Conservation (phyloP, 768 basidiomycete species). For the Phaeotremella skinneri region DNA sequence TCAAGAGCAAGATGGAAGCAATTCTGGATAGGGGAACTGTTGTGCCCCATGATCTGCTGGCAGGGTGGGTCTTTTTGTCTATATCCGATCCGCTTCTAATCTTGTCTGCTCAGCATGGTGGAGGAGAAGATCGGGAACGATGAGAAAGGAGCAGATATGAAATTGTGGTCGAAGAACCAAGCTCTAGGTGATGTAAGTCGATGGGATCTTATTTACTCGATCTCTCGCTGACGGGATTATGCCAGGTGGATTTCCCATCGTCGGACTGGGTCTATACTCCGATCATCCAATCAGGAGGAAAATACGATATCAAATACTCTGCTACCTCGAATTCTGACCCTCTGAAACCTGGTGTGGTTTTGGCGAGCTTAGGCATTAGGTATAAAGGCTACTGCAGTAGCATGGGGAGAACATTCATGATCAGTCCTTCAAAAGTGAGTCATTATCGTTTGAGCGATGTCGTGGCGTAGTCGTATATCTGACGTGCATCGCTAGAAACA, state of each 20-base stretch:
- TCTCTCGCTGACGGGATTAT: constrained; percentile 7
- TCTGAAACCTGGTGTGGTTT: constrained; percentile 79
- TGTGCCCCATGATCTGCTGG: constrained; percentile 81
- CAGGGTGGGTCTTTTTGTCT: constrained; percentile 49
- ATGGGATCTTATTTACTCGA: neutral
- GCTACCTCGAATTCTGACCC: constrained; percentile 80
- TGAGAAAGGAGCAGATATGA: constrained; percentile 86
- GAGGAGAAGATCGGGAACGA: constrained; percentile 84
- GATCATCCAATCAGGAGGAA: constrained; percentile 89
- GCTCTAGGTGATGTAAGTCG: constrained; percentile 68
- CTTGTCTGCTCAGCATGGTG: constrained; percentile 58
- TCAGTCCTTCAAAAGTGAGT: constrained; percentile 79
- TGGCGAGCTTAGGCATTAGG: constrained; percentile 81
- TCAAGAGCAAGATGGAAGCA: constrained; percentile 79
- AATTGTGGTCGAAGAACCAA: constrained; percentile 74
- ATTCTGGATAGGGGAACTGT: constrained; percentile 90
- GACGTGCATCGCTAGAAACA: constrained; percentile 64
- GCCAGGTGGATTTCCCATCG: constrained; percentile 79
- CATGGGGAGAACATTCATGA: constrained; percentile 89
- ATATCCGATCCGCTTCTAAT: neutral
- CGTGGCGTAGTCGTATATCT: neutral
- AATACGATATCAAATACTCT: constrained; percentile 83
- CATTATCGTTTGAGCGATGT: neutral
- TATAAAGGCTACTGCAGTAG: constrained; percentile 93
- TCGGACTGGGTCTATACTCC: constrained; percentile 93